Conservation (phyloP, 495 filamentous ascomycete genomes). For the Lophium mytilinum region DNA sequence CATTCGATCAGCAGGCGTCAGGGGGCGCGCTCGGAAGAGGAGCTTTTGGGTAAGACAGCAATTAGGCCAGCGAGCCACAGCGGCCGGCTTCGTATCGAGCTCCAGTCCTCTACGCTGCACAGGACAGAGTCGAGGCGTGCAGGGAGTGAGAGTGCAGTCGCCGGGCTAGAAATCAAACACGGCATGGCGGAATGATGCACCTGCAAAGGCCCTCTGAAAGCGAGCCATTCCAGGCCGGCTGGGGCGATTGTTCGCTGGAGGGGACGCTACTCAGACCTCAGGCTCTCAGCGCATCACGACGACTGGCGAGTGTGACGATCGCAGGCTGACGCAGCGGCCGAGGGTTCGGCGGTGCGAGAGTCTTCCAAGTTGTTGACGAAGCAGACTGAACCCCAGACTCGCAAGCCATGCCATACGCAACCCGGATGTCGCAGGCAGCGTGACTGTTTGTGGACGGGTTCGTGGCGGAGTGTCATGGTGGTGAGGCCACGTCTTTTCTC, state of each 20-base stretch:
- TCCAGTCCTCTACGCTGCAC: not conserved
- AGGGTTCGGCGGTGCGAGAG: no score
- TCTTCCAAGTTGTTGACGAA: no score
- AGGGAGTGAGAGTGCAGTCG: not conserved
- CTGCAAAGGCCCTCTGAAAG: not conserved
- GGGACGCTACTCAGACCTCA: no score
- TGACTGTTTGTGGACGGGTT: no score
- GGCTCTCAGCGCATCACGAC: no score
- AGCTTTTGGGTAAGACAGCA: slow-evolving; percentile 18
- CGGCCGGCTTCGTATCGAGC: slow-evolving; percentile 19
- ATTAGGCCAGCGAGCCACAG: slow-evolving; percentile 18
- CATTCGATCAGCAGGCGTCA: slow-evolving; percentile 21
- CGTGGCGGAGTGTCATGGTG: no score
- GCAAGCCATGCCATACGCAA: no score
- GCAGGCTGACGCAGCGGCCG: no score
- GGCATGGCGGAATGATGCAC: slow-evolving; percentile 22
- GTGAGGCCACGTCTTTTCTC: no score
- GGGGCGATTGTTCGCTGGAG: not conserved
- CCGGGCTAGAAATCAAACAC: slow-evolving; percentile 22
- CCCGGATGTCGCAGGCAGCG: no score
- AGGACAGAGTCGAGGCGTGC: not conserved
- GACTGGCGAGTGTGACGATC: no score
- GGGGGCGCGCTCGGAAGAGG: slow-evolving; percentile 22
- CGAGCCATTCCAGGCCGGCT: slow-evolving; percentile 7
- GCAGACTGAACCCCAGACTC: no score